Base-by-base conservation (phyloP, 805 yeast genomes). In the Metschnikowia similis region DNA sequence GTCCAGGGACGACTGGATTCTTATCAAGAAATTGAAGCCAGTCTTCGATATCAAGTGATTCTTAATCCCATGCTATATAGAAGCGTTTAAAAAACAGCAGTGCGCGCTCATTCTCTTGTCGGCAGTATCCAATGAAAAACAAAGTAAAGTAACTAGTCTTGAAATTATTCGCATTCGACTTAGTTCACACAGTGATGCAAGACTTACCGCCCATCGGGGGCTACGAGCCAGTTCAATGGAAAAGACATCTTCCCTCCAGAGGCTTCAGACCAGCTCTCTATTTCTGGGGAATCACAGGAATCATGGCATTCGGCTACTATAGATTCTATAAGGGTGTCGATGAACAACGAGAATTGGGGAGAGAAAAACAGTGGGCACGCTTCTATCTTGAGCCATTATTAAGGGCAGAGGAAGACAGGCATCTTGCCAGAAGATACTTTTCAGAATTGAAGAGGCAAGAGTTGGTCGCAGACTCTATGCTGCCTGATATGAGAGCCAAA, bases 1-100 rank as follows among this genome's bases (percentile, higher is more conserved):
- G 55, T 78, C 92, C 42, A 85, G 96, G 70, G 96, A 91, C 43
- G 99, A 94, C 70, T 94, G 99, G 99, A 65, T 92, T 53, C 78
- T 94, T 67, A 78, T 94, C 64, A 88, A 87, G 77, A 85, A 87
- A 64, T 80, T 94, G 72, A 94, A 94, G 74, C 82, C 90, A 41
- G 80, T 89, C 41, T 87, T 94, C 62, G 96, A 89, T 66, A 92
- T 94, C 58, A 81, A 83, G 69, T 84, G 71, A 47, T 38, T n/a
- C 27, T 8, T 10, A 27, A 26, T 11, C 29, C 16, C 46, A 34
- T 16, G 46, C 36, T 29, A 34, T 16, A 40, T 47, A 47, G 35
- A 36, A 11, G 45, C 27, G 17, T 40, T 14, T 6, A 43, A 43
- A 43, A 43, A 43, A 42, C 26, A 35, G 11, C 14, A 35, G 39